These are phyloP conservation scores for Monosporascus sp. DNA, from an alignment of 2,329 filamentous ascomycete species.

Conservation along the genomic window DNA sequence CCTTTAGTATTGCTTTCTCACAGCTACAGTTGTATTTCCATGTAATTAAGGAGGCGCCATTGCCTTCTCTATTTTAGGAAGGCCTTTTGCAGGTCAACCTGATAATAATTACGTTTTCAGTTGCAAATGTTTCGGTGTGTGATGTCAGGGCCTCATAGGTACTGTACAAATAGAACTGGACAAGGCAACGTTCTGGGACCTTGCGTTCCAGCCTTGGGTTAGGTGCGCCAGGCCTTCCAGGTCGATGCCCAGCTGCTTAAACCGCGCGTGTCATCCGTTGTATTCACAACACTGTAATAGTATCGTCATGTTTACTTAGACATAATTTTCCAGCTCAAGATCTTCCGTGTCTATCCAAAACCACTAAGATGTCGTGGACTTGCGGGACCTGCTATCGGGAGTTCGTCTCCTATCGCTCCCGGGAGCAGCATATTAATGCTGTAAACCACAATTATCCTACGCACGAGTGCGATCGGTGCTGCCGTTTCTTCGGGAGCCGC, in stretches of 20 bases:
- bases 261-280: background rate
- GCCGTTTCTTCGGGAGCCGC: constrained; percentile 6
- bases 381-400: background rate
- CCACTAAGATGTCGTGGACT: background rate
- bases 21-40: no score
- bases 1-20: no score
- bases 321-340: background rate
- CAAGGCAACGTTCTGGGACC: no score
- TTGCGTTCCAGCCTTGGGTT: no score
- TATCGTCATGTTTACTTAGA: background rate
- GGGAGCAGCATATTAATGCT: constrained; percentile 12
- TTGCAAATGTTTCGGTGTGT: no score
- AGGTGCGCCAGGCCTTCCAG: no score
- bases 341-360: background rate
- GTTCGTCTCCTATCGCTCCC: background rate
- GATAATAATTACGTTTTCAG: no score
- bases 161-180: no score
- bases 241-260: background rate
- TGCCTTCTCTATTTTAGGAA: no score
- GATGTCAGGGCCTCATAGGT: no score
- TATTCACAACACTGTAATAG: background rate
- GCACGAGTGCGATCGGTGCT: constrained; percentile 16
- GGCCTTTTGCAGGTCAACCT: no score
- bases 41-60: no score
- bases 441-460: constrained; percentile 6